Conservation (phyloP, 2,329 filamentous ascomycete genomes). For the Thelonectria discophora region DNA sequence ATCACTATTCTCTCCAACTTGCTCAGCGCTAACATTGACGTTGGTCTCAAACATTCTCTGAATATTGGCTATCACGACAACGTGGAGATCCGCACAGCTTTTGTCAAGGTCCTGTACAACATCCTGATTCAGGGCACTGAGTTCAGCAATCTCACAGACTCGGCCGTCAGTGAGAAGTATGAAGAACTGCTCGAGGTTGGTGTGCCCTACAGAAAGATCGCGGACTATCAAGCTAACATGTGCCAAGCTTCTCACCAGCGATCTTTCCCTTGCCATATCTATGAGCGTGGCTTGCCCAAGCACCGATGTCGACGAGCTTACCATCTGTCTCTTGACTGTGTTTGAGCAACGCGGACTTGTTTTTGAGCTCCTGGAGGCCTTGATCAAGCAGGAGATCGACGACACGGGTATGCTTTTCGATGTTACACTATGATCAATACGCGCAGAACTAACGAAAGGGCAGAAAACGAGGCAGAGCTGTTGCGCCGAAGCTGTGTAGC, state of each 20-base stretch:
- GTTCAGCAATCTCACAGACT: constrained; percentile 74
- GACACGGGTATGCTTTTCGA: constrained; percentile 61
- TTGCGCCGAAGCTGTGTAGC: constrained; percentile 74
- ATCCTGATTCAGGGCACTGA: constrained; percentile 77
- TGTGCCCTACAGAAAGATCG: background rate
- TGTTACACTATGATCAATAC: too few species aligned
- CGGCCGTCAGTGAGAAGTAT: constrained; percentile 74
- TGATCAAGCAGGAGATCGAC: constrained; percentile 75
- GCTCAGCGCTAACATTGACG: constrained; percentile 75
- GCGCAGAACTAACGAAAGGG: constrained; percentile 22
- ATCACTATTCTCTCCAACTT: constrained; percentile 75
- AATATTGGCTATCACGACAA: constrained; percentile 77
- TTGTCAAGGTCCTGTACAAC: constrained; percentile 75
- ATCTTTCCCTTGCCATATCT: constrained; percentile 69
- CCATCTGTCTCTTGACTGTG: constrained; percentile 73
- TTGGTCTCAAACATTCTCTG: constrained; percentile 74
- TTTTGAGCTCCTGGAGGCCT: constrained; percentile 70
- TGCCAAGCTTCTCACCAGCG: constrained; percentile 65
- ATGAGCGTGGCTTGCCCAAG: constrained; percentile 74
- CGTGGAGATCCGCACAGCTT: constrained; percentile 73
- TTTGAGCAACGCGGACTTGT: constrained; percentile 72
- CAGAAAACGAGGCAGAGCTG: constrained; percentile 73
- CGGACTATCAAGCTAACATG: constrained; percentile 6
- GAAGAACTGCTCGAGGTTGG: constrained; percentile 67
- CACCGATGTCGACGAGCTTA: constrained; percentile 73